A percentile compares a stretch with the other conserved stretches of the same genome.
These are phyloP conservation scores for Stenocarpella maydis DNA, from an alignment of 2,329 filamentous ascomycete species.

Conservation along the genomic window DNA sequence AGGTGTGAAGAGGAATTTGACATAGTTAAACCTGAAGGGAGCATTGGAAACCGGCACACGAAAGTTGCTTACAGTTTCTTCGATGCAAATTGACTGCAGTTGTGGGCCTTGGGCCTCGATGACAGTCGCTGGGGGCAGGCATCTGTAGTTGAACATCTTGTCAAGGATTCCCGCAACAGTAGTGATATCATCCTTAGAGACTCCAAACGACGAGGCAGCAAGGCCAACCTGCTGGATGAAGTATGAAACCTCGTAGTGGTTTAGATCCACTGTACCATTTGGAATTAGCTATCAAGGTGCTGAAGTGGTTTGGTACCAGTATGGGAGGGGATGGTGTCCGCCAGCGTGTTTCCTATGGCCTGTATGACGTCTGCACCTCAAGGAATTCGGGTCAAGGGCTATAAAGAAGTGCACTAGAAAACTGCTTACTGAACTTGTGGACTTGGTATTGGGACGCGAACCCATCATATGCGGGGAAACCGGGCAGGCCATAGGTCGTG, in stretches of 20 bases:
- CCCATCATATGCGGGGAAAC: slow-evolving; percentile 59
- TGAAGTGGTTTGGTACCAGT: too few species aligned
- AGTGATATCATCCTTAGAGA: slow-evolving; percentile 59
- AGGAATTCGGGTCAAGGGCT: too few species aligned
- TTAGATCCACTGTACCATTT: slow-evolving; percentile 47
- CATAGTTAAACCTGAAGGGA: not conserved
- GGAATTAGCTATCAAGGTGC: too few species aligned
- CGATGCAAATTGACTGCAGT: slow-evolving; percentile 65
- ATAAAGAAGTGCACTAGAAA: too few species aligned
- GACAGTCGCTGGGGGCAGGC: slow-evolving; percentile 54
- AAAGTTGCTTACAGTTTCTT: slow-evolving; percentile 39
- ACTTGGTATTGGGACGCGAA: slow-evolving; percentile 58
- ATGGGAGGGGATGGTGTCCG: too few species aligned
- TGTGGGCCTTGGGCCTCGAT: slow-evolving; percentile 54
- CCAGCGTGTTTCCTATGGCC: too few species aligned
- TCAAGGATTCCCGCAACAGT: slow-evolving; percentile 58
- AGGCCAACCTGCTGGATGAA: slow-evolving; percentile 67
- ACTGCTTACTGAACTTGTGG: slow-evolving; percentile 59
- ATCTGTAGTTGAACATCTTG: slow-evolving; percentile 60
- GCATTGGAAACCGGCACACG: accelerated
- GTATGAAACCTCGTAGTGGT: slow-evolving; percentile 60
- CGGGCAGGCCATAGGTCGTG: slow-evolving; percentile 56
- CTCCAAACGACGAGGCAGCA: slow-evolving; percentile 65
- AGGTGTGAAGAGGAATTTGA: too few species aligned
- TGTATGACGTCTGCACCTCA: too few species aligned